phyloP scores from a whole-genome alignment of 2,329 filamentous ascomycete species.

The Lachnellula subtilissima region DNA sequence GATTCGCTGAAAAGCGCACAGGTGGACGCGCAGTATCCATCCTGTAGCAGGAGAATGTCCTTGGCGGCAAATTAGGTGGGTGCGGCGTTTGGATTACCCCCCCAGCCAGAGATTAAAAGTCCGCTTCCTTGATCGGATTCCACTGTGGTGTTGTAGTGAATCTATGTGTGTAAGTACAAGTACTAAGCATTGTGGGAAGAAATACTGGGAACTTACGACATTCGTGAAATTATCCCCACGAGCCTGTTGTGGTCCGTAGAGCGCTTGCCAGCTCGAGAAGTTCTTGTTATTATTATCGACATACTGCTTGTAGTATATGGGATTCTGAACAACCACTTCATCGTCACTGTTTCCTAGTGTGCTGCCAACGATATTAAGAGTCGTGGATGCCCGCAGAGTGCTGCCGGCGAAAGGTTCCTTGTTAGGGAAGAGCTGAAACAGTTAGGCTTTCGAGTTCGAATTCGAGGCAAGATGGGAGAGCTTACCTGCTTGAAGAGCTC shows the following conservation, averaged over 20 bases:
- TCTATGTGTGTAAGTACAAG: not conserved
- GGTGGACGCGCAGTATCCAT: slow-evolving; percentile 54
- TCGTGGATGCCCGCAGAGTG: not conserved
- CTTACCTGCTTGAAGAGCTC: slow-evolving; percentile 48
- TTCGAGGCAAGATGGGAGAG: not conserved
- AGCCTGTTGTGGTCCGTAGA: not conserved
- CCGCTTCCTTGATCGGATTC: not conserved
- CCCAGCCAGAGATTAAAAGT: not conserved
- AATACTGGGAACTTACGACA: not conserved
- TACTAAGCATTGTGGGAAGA: not conserved
- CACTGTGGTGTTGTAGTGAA: not conserved
- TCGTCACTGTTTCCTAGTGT: not conserved
- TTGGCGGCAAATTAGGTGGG: not conserved
- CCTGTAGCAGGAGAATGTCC: slow-evolving; percentile 36
- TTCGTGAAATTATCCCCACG: not conserved
- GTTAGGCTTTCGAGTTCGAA: not conserved
- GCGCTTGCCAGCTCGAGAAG: not conserved
- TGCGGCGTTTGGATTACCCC: not conserved
- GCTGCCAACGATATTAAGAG: not conserved
- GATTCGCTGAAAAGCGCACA: slow-evolving; percentile 52
- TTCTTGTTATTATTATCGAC: not conserved
- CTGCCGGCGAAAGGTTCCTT: not conserved
- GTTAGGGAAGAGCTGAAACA: not conserved
- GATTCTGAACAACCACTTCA: not conserved
- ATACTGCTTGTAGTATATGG: not conserved